Evolutionary conservation across 495 filamentous ascomycete species (phyloP).

Genomic region (Delitschia confertaspora): DNA sequence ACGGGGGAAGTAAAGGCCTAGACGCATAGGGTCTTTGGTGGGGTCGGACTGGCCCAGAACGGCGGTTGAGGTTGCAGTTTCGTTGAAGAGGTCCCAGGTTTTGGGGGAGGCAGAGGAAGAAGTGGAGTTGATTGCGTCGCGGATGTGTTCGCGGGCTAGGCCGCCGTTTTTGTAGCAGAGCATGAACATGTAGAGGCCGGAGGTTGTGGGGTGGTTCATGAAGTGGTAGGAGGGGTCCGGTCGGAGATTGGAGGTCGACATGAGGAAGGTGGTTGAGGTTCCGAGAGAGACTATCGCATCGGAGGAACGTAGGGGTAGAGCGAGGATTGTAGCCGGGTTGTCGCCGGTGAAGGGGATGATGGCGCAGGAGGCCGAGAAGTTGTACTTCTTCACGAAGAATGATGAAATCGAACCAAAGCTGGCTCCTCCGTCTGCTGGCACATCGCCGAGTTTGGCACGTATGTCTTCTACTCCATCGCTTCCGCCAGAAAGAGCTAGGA

Average conservation of each 20-base stretch:
- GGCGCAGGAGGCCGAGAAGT: conserved; percentile 64
- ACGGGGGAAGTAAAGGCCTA: conserved; percentile 87
- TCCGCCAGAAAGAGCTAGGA: conserved; percentile 71
- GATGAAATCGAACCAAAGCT: conserved; percentile 61
- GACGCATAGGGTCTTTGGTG: conserved; percentile 53
- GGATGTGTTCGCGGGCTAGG: conserved; percentile 79
- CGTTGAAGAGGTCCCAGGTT: conserved; percentile 72
- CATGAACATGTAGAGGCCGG: conserved; percentile 74
- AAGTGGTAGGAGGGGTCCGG: conserved; percentile 63
- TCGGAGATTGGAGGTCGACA: conserved; percentile 84
- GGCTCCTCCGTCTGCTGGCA: conserved; percentile 69
- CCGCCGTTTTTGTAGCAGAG: conserved; percentile 98
- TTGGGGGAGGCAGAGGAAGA: conserved; percentile 40
- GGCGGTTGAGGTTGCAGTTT: conserved; percentile 51
- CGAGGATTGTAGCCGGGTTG: conserved; percentile 91
- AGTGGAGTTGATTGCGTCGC: conserved; percentile 56
- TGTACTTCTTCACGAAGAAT: conserved; percentile 72
- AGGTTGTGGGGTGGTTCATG: conserved; percentile 40
- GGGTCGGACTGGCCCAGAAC: conserved; percentile 51
- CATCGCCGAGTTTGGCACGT: conserved; percentile 67
- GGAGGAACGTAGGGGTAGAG: conserved; percentile 70
- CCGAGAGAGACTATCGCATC: conserved; percentile 93
- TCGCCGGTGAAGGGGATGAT: conserved; percentile 88
- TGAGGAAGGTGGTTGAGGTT: conserved; percentile 93
- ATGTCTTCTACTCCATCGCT: conserved; percentile 57